These are phyloP conservation scores for Knufia petricola DNA, from an alignment of 2,329 filamentous ascomycete species.

Conservation along the genomic window DNA sequence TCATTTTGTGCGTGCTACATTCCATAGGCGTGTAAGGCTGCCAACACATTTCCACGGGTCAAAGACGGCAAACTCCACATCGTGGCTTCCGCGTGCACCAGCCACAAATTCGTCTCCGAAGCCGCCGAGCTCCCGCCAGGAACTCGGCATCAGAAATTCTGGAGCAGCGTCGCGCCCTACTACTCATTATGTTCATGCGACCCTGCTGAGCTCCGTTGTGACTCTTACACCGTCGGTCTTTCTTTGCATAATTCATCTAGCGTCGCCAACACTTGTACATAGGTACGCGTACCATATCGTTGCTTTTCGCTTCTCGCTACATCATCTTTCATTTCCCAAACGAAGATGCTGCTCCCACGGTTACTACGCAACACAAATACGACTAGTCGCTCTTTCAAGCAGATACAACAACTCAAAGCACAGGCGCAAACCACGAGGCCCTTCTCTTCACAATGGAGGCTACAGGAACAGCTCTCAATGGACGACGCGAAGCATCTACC, in stretches of 20 bases:
- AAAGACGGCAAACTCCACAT: neutral
- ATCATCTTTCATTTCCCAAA: neutral
- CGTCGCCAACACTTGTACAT: neutral
- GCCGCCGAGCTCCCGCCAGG: neutral
- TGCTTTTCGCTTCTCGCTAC: neutral
- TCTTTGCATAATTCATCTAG: conserved; percentile 18
- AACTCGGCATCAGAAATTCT: conserved; percentile 2
- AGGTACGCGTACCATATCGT: neutral
- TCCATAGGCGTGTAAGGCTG: neutral
- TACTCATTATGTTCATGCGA: neutral
- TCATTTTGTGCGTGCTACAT: conserved; percentile 7
- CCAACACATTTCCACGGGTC: too few species aligned
- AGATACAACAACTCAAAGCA: conserved; percentile 1
- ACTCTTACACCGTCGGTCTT: conserved; percentile 24
- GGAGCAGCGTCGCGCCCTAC: conserved; percentile 4
- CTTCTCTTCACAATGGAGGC: conserved; percentile 17
- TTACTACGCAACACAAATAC: neutral
- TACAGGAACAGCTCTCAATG: conserved; percentile 10
- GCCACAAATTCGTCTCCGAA: neutral
- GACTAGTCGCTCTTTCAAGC: neutral
- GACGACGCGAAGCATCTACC: conserved; percentile 34
- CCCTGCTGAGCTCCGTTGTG: neutral
- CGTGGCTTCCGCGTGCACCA: neutral
- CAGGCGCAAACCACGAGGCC: conserved; percentile 7
- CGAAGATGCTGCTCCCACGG: conserved; percentile 8